Percentiles rank a stretch among this genome's conserved stretches.
Conservation (phyloP, 805 yeast genomes). For the Metschnikowia lochheadii region DNA sequence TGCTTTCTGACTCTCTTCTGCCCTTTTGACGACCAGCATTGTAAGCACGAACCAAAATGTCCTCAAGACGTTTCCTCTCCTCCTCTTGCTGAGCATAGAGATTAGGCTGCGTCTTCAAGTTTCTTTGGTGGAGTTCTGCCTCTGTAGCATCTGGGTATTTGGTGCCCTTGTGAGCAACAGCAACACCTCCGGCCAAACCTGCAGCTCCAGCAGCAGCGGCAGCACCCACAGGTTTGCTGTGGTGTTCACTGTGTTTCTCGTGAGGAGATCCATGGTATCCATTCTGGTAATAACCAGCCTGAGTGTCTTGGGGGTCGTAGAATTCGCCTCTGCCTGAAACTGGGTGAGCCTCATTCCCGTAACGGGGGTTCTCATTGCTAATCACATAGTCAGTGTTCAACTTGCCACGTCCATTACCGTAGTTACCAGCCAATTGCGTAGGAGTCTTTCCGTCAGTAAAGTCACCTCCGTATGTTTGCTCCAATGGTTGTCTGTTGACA, state of each 20-base stretch:
- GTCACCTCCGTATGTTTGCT: constrained; percentile 29
- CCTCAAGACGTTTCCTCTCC: constrained; percentile 10
- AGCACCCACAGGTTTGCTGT: constrained; percentile 7
- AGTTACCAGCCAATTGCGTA: constrained; percentile 17
- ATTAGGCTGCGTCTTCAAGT: constrained; percentile 24
- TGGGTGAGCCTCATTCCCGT: constrained; percentile 28
- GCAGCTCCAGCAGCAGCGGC: constrained; percentile 13
- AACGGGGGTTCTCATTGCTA: constrained; percentile 24
- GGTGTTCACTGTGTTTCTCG: background rate
- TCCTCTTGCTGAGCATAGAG: constrained; percentile 17
- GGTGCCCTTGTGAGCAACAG: constrained; percentile 9
- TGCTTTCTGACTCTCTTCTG: constrained; percentile 1
- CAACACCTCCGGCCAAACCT: constrained; percentile 14
- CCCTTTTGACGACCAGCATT: constrained; percentile 18
- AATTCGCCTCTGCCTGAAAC: constrained; percentile 29
- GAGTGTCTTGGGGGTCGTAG: constrained; percentile 35
- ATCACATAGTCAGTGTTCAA: constrained; percentile 8
- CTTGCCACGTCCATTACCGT: background rate
- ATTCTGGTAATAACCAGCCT: constrained; percentile 26
- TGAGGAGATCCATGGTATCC: constrained; percentile 1
- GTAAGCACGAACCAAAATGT: constrained; percentile 17
- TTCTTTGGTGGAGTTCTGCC: constrained; percentile 16
- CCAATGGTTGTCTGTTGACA: constrained; percentile 26
- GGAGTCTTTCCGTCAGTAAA: constrained; percentile 32
- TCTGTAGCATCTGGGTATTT: constrained; percentile 24